Evolutionary conservation across 176 grass and related monocot genomes (phyloP).

Genomic region (Carex myosuroides): DNA sequence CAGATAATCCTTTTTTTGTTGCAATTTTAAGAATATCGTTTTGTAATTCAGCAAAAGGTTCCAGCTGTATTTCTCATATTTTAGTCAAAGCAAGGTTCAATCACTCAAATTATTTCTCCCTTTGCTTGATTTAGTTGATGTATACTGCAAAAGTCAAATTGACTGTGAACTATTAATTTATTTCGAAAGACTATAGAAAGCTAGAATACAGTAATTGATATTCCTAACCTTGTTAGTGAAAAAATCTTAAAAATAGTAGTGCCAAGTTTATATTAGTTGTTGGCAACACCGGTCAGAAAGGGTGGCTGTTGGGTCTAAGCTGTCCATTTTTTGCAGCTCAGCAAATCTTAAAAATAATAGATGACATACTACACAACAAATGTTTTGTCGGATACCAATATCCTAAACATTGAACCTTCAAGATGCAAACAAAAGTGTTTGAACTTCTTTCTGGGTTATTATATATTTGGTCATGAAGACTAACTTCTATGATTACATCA

Average conservation of each 20-base stretch:
- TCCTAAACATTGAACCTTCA: neutral
- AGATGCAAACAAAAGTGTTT: neutral
- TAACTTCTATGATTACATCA: neutral
- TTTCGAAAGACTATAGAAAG: neutral
- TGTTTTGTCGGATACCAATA: neutral
- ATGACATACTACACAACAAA: neutral
- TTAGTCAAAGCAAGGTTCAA: neutral
- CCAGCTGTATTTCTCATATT: neutral
- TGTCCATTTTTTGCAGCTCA: neutral
- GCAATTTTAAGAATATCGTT: neutral
- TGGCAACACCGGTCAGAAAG: neutral
- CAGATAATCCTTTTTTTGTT: neutral
- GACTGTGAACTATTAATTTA: neutral
- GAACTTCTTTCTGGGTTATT: neutral
- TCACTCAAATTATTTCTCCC: neutral
- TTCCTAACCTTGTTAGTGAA: neutral
- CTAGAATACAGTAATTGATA: neutral
- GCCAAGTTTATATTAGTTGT: neutral
- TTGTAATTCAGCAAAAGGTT: neutral
- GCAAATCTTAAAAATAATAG: neutral
- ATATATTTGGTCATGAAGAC: neutral
- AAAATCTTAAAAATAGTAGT: too few species aligned
- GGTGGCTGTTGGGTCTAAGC: neutral
- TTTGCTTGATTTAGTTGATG: neutral
- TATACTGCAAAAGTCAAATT: neutral